A percentile compares a stretch with the other conserved stretches of the same genome.
Evolutionary conservation across 768 basidiomycete species (phyloP).

Genomic region (Suillus occidentalis): DNA sequence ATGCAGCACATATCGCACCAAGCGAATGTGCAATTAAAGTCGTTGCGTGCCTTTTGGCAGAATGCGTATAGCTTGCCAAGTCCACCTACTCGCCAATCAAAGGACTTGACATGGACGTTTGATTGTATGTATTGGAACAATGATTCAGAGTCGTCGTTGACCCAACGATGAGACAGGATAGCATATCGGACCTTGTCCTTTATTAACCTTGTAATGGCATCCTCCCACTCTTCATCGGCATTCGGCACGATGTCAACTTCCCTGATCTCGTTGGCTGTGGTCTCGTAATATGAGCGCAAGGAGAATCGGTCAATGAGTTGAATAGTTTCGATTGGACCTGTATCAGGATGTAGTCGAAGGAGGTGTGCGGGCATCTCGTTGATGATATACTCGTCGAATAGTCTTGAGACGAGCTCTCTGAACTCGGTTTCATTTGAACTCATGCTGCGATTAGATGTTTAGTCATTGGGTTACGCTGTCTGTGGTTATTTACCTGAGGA

Average conservation of each 20-base stretch:
- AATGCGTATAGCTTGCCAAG: slow-evolving; percentile 6
- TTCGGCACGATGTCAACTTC: background rate
- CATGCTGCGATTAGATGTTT: background rate
- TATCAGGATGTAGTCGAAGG: slow-evolving; percentile 2
- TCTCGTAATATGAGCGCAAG: background rate
- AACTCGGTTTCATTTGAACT: background rate
- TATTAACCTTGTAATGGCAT: background rate
- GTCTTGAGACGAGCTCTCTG: background rate
- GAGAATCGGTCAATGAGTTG: slow-evolving; percentile 4
- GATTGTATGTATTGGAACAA: slow-evolving; percentile 8
- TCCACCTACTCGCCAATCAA: background rate
- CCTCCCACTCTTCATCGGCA: slow-evolving; percentile 3
- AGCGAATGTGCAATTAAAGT: slow-evolving; percentile 10
- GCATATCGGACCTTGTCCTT: slow-evolving; percentile 7
- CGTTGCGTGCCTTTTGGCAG: slow-evolving; percentile 11
- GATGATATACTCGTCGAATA: slow-evolving; percentile 10
- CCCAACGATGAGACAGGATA: slow-evolving; percentile 13
- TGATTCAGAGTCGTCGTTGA: slow-evolving; percentile 3
- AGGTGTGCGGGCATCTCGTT: slow-evolving; percentile 11
- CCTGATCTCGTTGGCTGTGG: background rate
- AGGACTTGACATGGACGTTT: background rate
- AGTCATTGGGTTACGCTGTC: background rate
- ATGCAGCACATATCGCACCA: slow-evolving; percentile 20
- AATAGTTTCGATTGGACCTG: background rate
- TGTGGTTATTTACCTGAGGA: background rate